These are phyloP conservation scores for Nowakowskiella sp. DNA, from an alignment of 192 early-diverging fungal genomes.

Conservation along the genomic window DNA sequence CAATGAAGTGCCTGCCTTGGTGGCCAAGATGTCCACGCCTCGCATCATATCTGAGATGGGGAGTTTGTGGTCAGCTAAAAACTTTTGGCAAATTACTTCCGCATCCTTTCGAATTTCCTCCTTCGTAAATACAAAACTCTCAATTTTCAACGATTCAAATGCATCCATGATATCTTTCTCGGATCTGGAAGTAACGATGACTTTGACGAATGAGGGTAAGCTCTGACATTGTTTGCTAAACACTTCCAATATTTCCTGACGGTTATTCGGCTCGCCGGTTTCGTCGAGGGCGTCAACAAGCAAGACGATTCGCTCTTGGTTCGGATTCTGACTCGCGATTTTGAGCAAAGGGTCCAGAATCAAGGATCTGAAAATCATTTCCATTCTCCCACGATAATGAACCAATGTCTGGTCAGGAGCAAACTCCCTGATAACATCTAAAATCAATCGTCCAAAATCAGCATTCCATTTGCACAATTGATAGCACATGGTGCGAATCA, in stretches of 20 bases:
- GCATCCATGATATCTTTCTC: slow-evolving; percentile 15
- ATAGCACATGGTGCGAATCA: too few relatives aligned
- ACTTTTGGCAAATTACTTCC: neutral
- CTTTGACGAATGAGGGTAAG: slow-evolving; percentile 9
- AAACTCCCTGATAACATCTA: neutral
- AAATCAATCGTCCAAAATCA: neutral
- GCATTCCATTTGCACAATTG: too few relatives aligned
- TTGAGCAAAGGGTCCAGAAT: neutral
- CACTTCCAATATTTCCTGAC: too few relatives aligned
- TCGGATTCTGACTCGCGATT: neutral
- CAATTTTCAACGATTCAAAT: too few relatives aligned
- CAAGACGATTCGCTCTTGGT: too few relatives aligned
- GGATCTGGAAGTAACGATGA: slow-evolving; percentile 11
- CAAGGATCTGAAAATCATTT: neutral
- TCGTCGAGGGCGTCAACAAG: too few relatives aligned
- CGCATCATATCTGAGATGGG: too few relatives aligned
- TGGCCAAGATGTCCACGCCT: too few relatives aligned
- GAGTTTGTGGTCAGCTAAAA: slow-evolving; percentile 6
- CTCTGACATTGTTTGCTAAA: too few relatives aligned
- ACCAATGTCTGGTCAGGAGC: slow-evolving; percentile 2
- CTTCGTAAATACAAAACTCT: neutral
- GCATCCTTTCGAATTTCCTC: neutral
- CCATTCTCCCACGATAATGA: neutral
- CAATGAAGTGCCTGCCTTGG: too few relatives aligned
- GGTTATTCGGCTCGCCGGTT: too few relatives aligned